Conservation (phyloP, 2,329 filamentous ascomycete species). For the Aspergillus fumigatus region DNA sequence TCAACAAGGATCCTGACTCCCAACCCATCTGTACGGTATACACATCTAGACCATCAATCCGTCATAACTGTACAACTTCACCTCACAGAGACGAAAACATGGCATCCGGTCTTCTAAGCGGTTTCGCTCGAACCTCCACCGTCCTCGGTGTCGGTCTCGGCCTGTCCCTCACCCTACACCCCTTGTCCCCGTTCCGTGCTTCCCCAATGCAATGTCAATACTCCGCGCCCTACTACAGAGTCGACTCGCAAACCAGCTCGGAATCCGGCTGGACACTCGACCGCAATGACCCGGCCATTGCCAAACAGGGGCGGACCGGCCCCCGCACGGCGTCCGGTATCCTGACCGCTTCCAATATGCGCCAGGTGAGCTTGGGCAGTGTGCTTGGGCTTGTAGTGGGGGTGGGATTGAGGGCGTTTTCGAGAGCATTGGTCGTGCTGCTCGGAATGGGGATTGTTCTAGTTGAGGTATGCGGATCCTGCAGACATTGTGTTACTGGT, state of each 20-base stretch:
- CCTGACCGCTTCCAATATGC: slow-evolving; percentile 34
- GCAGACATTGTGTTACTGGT: neutral
- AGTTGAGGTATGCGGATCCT: slow-evolving; percentile 35
- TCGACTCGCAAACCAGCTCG: slow-evolving; percentile 12
- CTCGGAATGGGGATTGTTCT: slow-evolving; percentile 42
- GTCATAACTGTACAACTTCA: neutral
- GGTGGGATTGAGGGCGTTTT: slow-evolving; percentile 42
- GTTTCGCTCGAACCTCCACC: slow-evolving; percentile 18
- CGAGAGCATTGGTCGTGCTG: slow-evolving; percentile 40
- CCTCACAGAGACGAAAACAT: slow-evolving; percentile 9
- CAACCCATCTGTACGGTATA: slow-evolving; percentile 3
- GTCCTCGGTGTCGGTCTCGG: slow-evolving; percentile 33
- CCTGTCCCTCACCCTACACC: slow-evolving; percentile 30
- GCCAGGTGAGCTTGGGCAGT: slow-evolving; percentile 44
- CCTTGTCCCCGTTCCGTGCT: slow-evolving; percentile 31
- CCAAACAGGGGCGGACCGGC: slow-evolving; percentile 24
- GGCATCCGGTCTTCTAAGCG: slow-evolving; percentile 22
- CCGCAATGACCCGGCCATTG: slow-evolving; percentile 16
- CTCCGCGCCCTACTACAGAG: slow-evolving; percentile 20
- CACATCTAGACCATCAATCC: neutral
- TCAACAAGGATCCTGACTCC: neutral
- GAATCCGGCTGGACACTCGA: slow-evolving; percentile 25
- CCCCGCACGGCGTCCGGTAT: slow-evolving; percentile 13
- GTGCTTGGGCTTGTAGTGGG: slow-evolving; percentile 42
- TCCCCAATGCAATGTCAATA: slow-evolving; percentile 37